phyloP scores from a whole-genome alignment of 1,284 basidiomycete species.

The Somion occarium region DNA sequence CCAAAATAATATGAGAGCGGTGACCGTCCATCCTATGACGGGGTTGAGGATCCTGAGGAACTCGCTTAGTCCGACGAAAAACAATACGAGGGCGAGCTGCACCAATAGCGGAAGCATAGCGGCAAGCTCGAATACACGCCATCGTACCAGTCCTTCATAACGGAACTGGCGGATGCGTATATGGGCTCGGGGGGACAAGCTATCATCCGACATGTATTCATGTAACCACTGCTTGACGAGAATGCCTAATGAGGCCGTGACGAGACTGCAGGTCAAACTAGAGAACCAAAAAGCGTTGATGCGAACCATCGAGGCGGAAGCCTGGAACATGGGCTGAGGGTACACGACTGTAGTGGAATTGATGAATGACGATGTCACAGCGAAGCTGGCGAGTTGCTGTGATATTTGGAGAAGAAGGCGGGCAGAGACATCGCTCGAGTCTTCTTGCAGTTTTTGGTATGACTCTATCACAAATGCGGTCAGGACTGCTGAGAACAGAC shows the following conservation, averaged over 20 bases:
- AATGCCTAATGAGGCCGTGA: slow-evolving; percentile 15
- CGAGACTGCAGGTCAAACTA: slow-evolving; percentile 16
- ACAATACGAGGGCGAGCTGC: slow-evolving; percentile 25
- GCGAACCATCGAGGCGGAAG: slow-evolving; percentile 6
- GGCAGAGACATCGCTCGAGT: neutral
- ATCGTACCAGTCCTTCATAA: slow-evolving; percentile 23
- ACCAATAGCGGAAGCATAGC: slow-evolving; percentile 25
- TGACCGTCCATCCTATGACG: slow-evolving; percentile 9
- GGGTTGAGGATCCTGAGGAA: slow-evolving; percentile 10
- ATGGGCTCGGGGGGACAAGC: slow-evolving; percentile 2
- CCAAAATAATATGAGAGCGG: slow-evolving; percentile 5
- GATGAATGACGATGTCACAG: slow-evolving; percentile 3
- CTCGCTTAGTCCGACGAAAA: slow-evolving; percentile 22
- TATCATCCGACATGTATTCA: slow-evolving; percentile 12
- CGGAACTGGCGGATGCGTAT: slow-evolving; percentile 20
- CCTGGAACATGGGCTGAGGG: neutral
- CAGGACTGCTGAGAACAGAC: slow-evolving; percentile 21
- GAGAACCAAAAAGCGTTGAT: slow-evolving; percentile 13
- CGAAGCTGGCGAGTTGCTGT: slow-evolving; percentile 7
- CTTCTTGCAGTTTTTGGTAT: slow-evolving; percentile 16
- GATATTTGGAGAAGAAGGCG: slow-evolving; percentile 5
- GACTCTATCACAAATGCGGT: slow-evolving; percentile 22
- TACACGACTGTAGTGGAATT: slow-evolving; percentile 7
- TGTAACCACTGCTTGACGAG: slow-evolving; percentile 15
- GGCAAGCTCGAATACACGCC: slow-evolving; percentile 25